These are phyloP conservation scores for Hypoxylon sp. DNA, from an alignment of 2,329 filamentous ascomycete species.

Conservation along the genomic window DNA sequence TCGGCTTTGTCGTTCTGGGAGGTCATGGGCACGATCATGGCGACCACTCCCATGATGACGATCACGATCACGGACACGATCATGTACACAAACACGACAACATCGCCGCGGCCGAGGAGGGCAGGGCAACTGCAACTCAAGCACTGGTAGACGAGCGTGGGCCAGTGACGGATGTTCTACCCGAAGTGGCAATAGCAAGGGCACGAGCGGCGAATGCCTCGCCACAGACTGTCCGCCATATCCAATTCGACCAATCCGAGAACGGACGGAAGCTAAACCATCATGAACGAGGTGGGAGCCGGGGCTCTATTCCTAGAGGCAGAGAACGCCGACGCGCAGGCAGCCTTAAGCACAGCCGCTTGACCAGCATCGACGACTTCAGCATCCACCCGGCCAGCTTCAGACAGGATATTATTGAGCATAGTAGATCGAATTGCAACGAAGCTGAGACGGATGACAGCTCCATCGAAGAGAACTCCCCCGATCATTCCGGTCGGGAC, in stretches of 20 bases:
- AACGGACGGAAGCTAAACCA: constrained; percentile 46
- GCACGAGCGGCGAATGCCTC: constrained; percentile 51
- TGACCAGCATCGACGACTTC: constrained; percentile 77
- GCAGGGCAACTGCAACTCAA: constrained; percentile 59
- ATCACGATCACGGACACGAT: constrained; percentile 57
- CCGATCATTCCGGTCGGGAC: constrained; percentile 52
- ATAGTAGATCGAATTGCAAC: constrained; percentile 73
- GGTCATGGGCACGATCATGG: constrained; percentile 83
- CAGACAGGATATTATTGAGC: constrained; percentile 90
- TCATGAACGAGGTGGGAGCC: constrained; percentile 43
- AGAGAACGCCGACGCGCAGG: constrained; percentile 61
- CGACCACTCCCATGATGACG: constrained; percentile 62
- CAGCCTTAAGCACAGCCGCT: constrained; percentile 67
- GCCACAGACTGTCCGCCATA: constrained; percentile 55
- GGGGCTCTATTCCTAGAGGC: constrained; percentile 54
- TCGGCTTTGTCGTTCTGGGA: constrained; percentile 91
- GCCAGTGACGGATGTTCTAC: constrained; percentile 71
- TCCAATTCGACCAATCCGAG: constrained; percentile 56
- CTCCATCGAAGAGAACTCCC: constrained; percentile 63
- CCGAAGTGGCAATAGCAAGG: constrained; percentile 70
- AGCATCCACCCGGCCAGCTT: constrained; percentile 91
- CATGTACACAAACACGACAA: constrained; percentile 57
- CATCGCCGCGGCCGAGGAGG: constrained; percentile 62
- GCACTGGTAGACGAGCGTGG: constrained; percentile 66
- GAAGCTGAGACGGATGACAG: constrained; percentile 65